Evolutionary conservation across 169 alveolate genomes (phyloP).

Genomic region (Cryptosporidium ubiquitum): DNA sequence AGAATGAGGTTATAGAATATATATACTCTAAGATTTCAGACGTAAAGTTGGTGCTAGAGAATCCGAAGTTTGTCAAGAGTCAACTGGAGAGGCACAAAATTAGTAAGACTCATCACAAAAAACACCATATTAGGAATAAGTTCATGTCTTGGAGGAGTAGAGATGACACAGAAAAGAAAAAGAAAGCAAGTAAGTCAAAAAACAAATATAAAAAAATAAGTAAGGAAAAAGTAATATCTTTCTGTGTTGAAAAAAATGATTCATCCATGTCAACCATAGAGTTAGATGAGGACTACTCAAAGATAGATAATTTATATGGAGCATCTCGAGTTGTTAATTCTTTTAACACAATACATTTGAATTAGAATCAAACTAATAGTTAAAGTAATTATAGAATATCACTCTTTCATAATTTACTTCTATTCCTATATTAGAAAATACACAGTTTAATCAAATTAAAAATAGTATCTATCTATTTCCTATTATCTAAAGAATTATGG

Average conservation of each 20-base stretch:
- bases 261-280: conserved; percentile 37
- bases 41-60: conserved; percentile 5
- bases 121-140: background rate
- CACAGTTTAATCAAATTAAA: background rate
- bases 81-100: conserved; percentile 18
- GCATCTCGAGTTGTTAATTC: conserved; percentile 55
- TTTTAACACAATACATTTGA: conserved; percentile 46
- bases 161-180: background rate
- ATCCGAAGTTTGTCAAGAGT: conserved; percentile 22
- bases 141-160: background rate
- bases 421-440: background rate
- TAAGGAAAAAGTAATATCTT: background rate
- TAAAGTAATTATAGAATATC: background rate
- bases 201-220: background rate
- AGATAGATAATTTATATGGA: conserved; percentile 41
- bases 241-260: background rate
- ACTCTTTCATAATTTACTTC: background rate
- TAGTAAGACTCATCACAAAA: background rate
- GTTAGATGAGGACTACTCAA: conserved; percentile 47
- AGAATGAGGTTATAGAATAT: background rate
- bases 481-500: conserved; percentile 20
- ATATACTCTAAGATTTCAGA: conserved; percentile 21
- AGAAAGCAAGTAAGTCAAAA: background rate
- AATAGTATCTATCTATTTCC: background rate
- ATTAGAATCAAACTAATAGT: background rate